phyloP scores from a whole-genome alignment of 2,329 filamentous ascomycete genomes.

The Exserohilum rostratum region DNA sequence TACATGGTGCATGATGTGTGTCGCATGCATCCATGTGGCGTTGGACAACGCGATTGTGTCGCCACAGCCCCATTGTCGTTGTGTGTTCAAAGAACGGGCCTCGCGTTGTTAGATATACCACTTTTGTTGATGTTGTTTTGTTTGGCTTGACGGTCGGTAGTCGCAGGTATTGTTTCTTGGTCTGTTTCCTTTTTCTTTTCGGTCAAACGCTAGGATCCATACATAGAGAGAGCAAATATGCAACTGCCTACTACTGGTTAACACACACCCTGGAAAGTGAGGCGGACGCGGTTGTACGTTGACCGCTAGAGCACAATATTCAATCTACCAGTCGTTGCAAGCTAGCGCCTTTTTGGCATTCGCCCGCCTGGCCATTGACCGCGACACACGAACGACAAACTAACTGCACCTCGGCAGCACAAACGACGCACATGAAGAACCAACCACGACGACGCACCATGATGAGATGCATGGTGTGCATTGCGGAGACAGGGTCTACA shows the following conservation, averaged over 20 bases:
- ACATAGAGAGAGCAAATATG: no score
- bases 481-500: slow-evolving; percentile 3
- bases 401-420: slow-evolving; percentile 21
- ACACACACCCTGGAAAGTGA: no score
- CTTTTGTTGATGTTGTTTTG: neutral
- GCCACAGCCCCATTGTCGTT: neutral
- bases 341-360: slow-evolving; percentile 5
- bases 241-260: neutral
- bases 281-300: slow-evolving; percentile 18
- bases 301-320: slow-evolving; percentile 10
- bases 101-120: slow-evolving; percentile 24
- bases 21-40: slow-evolving; percentile 34
- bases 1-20: slow-evolving; percentile 33
- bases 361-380: slow-evolving; percentile 21
- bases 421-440: slow-evolving; percentile 8
- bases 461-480: slow-evolving; percentile 15
- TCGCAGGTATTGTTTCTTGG: no score
- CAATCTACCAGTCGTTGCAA: neutral
- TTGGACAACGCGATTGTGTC: slow-evolving; percentile 20
- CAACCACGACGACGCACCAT: neutral
- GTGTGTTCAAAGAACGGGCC: neutral
- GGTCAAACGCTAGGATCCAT: neutral
- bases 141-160: no score
- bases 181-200: neutral
- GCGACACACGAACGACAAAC: slow-evolving; percentile 24